phyloP scores from a whole-genome alignment of 345 rosid species.

The Zanthoxylum bungeanum region DNA sequence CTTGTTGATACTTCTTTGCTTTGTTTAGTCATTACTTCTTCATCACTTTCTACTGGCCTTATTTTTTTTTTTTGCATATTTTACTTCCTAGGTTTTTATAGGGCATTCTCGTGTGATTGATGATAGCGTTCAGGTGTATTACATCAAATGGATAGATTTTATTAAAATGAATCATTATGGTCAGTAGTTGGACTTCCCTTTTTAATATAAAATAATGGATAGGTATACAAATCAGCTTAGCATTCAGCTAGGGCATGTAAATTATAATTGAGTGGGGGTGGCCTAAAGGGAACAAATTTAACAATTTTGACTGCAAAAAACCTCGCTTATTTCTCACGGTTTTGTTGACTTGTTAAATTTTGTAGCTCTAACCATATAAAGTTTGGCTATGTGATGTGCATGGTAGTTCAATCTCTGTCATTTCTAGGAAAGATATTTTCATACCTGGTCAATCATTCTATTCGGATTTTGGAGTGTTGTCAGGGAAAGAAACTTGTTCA shows the following conservation, averaged over 20 bases:
- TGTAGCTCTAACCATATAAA: neutral
- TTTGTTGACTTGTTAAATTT: neutral
- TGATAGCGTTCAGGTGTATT: neutral
- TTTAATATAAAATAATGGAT: neutral
- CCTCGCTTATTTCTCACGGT: too few species aligned
- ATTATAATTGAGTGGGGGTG: neutral
- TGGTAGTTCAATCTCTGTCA: neutral
- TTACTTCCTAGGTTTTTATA: too few species aligned
- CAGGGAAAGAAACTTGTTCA: neutral
- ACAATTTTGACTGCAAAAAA: neutral
- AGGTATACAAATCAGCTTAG: neutral
- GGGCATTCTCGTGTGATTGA: too few species aligned
- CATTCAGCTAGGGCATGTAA: neutral
- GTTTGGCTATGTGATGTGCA: neutral
- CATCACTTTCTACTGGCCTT: neutral
- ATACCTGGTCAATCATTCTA: neutral
- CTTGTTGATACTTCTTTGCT: neutral
- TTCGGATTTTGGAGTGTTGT: neutral
- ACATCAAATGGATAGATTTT: neutral
- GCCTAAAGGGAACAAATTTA: neutral
- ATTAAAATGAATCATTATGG: neutral
- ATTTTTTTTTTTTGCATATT: neutral
- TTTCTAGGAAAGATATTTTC: neutral
- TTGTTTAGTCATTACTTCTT: neutral
- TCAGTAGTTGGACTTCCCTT: neutral